Base-by-base conservation (phyloP, 2,329 filamentous ascomycete species). In the Penicillium sp. region DNA sequence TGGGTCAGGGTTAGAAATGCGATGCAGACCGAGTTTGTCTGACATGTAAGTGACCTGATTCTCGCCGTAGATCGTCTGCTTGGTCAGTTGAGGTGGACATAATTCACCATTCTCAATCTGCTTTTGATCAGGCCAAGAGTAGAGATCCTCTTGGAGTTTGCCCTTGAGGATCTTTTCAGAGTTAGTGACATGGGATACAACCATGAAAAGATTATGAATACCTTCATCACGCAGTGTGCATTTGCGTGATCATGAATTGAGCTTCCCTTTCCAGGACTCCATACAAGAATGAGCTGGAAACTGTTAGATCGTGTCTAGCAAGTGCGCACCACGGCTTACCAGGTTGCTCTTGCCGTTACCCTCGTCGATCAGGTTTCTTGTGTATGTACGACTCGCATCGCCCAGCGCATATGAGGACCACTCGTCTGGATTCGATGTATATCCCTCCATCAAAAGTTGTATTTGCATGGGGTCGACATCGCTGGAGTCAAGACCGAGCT, bases 31-130 rank as follows among this genome's bases (percentile, higher is more conserved):
- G 27, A 96, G 85, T 76, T 80, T 85, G 71, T 96, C 92, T 38
- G 90, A 89, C 87, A 97, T 96, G 74, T 96, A 96, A 8, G 91
- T 88, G 38, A 96, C 91, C 58, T 88, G 79, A 61, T 93, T 88
- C 68, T 87, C 80, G 47, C 79, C 76, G 67, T 91, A 89, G 40
- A 80, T 82, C 38, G 83, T 89, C 67, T 90, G 83, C 43, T 84
- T 86, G 60, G 86, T 87, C 54, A 89, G 73, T 56, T 78, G 70
- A 73, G 89, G 86, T 3, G 86, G 85, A 5, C 78, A 73, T 5
- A 67, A 60, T 52, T 78, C 69, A 34, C 74, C 77, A 46, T 81
- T 77, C 46, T 79, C 74, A 46, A 77, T 68, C 43, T 71, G 71
- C 49, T 72, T 69, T 52, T 73, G 71, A 47, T 75, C 72, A 1